Evolutionary conservation across 1,139 yeast species (phyloP), one percentile per base, ranked within the genome.

Genomic region (Pichia sp.): DNA sequence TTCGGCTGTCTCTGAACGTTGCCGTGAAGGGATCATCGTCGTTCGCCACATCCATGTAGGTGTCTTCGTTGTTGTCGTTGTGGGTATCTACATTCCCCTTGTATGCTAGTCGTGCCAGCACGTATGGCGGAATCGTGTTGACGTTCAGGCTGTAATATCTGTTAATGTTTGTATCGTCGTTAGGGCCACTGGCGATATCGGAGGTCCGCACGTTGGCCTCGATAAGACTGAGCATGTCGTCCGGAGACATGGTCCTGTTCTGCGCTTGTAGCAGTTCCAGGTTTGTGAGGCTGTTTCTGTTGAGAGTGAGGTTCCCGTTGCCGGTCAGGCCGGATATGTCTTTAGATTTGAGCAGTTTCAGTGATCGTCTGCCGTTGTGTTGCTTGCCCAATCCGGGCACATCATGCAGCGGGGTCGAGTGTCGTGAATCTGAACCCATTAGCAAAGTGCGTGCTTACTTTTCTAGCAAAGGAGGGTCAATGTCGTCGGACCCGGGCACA

Each of bases 61-160:
- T 71, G 61, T 76, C 76, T 2, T 74, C 16, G 24, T 7, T 30
- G 33, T 9, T 6, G 12, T 56, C 45, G 5, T 49, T 40, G 49
- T 36, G 16, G 51, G 49, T 24, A 29, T 42, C 38, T 45, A 51
- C 36, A 24, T 43, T 50, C 27, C 45, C 71, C 61, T 76, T 76
- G 2, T 75, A 78, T 62, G 83, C 73, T 17, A 83, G 66, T 40
- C 80, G 73, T 58, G 82, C 85, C 43, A 84, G 67, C 0, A 81
- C 87, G 66, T 79, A 84, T 0, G 84, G 81, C 0, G 89, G 89
- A 10, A 57, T 44, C 6, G 58, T 49, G n/a, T 53, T 51, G 29
- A 40, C 52, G 27, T 41, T 47, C 14, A 51, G 12, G 10, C 57
- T 48, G 30, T 57, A 57, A n/a, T 49, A 53, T 3, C 42, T 46